Conservation (phyloP, 2,329 filamentous ascomycete genomes). For the Fusarium haematococcum region DNA sequence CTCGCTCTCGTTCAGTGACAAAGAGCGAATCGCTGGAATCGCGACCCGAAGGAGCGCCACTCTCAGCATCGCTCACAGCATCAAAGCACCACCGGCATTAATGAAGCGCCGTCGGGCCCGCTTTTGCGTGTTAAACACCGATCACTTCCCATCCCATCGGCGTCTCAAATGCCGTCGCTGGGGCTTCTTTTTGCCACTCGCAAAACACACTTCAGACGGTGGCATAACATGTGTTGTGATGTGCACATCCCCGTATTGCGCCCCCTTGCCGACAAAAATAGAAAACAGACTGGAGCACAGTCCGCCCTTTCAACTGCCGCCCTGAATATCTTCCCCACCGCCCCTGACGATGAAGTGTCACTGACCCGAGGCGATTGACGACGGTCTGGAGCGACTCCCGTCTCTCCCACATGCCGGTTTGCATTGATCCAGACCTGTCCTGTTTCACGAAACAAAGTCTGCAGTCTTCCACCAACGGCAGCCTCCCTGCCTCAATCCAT, state of each 20-base stretch:
- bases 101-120: constrained; percentile 26
- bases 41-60: constrained; percentile 1
- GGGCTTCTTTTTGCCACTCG: constrained; percentile 28
- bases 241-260: constrained; percentile 14
- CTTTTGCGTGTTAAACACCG: constrained; percentile 5
- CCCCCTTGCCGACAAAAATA: constrained; percentile 36
- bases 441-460: constrained; percentile 30
- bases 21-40: constrained; percentile 4
- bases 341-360: constrained; percentile 40
- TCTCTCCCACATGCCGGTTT: constrained; percentile 17
- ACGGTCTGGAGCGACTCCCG: constrained; percentile 14
- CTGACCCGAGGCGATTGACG: constrained; percentile 14
- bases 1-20: constrained; percentile 16
- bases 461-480: not conserved
- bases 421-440: constrained; percentile 20
- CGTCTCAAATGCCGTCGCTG: constrained; percentile 10
- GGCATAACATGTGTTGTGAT: not conserved
- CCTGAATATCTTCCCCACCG: constrained; percentile 40
- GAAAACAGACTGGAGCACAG: constrained; percentile 13
- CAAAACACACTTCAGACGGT: constrained; percentile 13
- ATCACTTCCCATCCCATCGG: constrained; percentile 3
- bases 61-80: not conserved
- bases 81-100: constrained; percentile 6
- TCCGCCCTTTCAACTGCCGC: constrained; percentile 26
- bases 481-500: not conserved